These are phyloP conservation scores for Domatiomyces catenatus DNA, from an alignment of 2,329 filamentous ascomycete genomes.

Conservation along the genomic window DNA sequence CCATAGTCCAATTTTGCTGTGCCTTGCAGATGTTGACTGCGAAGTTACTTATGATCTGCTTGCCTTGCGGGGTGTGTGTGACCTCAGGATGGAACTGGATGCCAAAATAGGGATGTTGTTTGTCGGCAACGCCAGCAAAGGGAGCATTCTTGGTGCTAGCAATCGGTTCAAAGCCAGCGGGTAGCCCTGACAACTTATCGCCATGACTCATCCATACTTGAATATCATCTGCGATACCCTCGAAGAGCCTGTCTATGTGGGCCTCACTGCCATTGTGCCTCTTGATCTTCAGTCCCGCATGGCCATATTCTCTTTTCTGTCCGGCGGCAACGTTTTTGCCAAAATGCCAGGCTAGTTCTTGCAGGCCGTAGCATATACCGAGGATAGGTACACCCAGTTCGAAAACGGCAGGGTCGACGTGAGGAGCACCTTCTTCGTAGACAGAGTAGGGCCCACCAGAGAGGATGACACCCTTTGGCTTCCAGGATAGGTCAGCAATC, in stretches of 20 bases:
- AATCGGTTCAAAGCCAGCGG: slow-evolving; percentile 56
- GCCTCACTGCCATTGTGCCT: slow-evolving; percentile 37
- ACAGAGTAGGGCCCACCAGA: slow-evolving; percentile 63
- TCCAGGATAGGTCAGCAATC: slow-evolving; percentile 58
- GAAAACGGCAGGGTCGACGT: slow-evolving; percentile 69
- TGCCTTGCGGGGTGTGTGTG: slow-evolving; percentile 55
- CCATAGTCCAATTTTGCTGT: slow-evolving; percentile 68
- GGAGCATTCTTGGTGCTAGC: slow-evolving; percentile 61
- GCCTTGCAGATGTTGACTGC: slow-evolving; percentile 67
- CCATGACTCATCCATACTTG: slow-evolving; percentile 78
- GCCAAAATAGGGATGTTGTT: slow-evolving; percentile 52
- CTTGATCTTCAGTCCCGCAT: slow-evolving; percentile 49
- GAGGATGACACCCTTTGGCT: slow-evolving; percentile 70
- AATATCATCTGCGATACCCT: slow-evolving; percentile 53
- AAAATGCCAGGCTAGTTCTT: slow-evolving; percentile 61
- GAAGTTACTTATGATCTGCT: slow-evolving; percentile 64
- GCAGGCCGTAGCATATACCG: slow-evolving; percentile 46
- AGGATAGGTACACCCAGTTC: slow-evolving; percentile 52
- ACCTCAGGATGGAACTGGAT: slow-evolving; percentile 88
- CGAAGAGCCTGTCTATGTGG: slow-evolving; percentile 66
- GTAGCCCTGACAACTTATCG: slow-evolving; percentile 66
- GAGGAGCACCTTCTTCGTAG: slow-evolving; percentile 61
- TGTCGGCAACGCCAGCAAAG: slow-evolving; percentile 55
- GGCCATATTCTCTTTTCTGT: slow-evolving; percentile 55
- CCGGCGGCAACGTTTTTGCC: slow-evolving; percentile 54